phyloP scores from a whole-genome alignment of 352 stramenopile genomes.

The Globisporangium irregulare region DNA sequence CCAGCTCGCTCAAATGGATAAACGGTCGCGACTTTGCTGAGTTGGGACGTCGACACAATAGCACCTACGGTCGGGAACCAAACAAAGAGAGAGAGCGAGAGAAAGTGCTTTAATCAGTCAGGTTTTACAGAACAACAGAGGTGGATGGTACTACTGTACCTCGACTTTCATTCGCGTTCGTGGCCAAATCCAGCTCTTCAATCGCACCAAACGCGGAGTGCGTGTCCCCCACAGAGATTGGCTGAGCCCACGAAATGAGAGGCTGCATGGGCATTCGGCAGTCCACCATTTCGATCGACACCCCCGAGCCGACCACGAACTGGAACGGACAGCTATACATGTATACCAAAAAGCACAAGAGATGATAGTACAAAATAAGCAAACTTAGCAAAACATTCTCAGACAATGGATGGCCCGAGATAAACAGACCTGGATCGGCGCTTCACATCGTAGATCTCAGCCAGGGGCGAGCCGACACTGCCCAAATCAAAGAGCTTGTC shows the following conservation, averaged over 20 bases:
- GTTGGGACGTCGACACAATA: slow-evolving; percentile 39
- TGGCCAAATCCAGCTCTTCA: slow-evolving; percentile 43
- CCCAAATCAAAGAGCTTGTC: slow-evolving; percentile 54
- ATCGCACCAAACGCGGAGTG: slow-evolving; percentile 35
- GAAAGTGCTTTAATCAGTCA: neutral
- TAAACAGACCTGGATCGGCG: slow-evolving; percentile 42
- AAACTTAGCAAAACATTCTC: neutral
- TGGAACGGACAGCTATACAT: slow-evolving; percentile 58
- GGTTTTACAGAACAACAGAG: neutral
- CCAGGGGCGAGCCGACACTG: slow-evolving; percentile 27
- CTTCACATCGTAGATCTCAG: slow-evolving; percentile 66
- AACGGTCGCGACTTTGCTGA: slow-evolving; percentile 38
- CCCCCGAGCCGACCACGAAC: slow-evolving; percentile 56
- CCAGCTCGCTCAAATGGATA: slow-evolving; percentile 44
- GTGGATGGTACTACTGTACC: slow-evolving; percentile 16
- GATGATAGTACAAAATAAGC: neutral
- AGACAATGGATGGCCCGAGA: neutral
- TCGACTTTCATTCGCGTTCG: slow-evolving; percentile 25
- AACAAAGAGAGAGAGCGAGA: neutral
- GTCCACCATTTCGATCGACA: slow-evolving; percentile 70
- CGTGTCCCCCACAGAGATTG: slow-evolving; percentile 6
- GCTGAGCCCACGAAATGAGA: slow-evolving; percentile 61
- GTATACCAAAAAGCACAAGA: neutral
- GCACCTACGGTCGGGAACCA: slow-evolving; percentile 21
- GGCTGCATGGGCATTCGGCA: slow-evolving; percentile 57